phyloP scores from a whole-genome alignment of 805 yeast genomes.

The Ogataea ganodermae region DNA sequence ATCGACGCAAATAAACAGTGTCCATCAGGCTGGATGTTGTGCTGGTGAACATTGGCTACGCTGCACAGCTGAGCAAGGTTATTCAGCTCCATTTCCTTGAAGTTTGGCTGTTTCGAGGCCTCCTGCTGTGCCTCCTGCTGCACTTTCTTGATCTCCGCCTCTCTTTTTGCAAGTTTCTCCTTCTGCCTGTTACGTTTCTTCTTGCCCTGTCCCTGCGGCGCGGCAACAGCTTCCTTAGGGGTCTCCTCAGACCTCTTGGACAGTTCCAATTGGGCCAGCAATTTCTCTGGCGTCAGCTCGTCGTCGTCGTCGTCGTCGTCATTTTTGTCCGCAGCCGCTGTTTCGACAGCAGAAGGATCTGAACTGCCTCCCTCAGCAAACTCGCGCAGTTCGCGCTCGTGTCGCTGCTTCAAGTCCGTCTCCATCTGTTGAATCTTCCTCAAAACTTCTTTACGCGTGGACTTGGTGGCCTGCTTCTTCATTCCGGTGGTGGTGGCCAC shows the following conservation, averaged over 20 bases:
- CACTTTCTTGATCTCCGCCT: conserved; percentile 63
- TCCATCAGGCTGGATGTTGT: conserved; percentile 87
- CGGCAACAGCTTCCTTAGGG: conserved; percentile 8
- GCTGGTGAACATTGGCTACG: conserved; percentile 49
- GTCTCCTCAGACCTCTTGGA: conserved; percentile 32
- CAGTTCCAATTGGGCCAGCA: conserved; percentile 60
- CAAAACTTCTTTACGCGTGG: conserved; percentile 67
- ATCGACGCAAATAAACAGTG: conserved; percentile 90
- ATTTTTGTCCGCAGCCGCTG: conserved; percentile 15
- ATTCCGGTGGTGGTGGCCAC: conserved; percentile 68
- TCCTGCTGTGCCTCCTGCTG: conserved; percentile 71
- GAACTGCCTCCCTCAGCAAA: conserved; percentile 12
- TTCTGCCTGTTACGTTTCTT: conserved; percentile 77
- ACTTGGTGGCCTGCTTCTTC: conserved; percentile 82
- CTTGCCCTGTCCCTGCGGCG: conserved; percentile 21
- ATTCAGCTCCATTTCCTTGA: conserved; percentile 69
- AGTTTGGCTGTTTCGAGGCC: conserved; percentile 65
- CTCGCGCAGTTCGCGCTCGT: conserved; percentile 50
- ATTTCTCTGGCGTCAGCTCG: conserved; percentile 64
- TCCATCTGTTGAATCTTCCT: conserved; percentile 63
- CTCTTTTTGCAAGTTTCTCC: conserved; percentile 76
- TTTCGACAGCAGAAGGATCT: too few species aligned
- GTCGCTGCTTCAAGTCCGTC: conserved; percentile 52
- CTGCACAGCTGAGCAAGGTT: conserved; percentile 57
- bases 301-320: conserved; percentile 35